Evolutionary conservation across 768 basidiomycete genomes (phyloP).

Genomic region (Russula ochroleuca): DNA sequence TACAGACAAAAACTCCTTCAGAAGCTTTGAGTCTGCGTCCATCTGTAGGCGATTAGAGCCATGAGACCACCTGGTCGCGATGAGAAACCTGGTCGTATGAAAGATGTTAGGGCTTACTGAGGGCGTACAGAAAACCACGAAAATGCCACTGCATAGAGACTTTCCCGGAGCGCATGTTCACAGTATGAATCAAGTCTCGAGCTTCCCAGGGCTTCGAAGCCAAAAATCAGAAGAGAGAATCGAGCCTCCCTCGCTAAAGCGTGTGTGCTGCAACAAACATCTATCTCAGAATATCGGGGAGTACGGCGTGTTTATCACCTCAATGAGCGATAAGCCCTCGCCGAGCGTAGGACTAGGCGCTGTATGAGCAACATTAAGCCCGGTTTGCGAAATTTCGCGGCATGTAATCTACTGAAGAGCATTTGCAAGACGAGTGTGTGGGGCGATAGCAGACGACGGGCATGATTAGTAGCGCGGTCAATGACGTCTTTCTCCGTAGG

Average conservation of each 20-base stretch:
- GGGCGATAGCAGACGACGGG: constrained; percentile 72
- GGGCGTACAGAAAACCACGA: constrained; percentile 93
- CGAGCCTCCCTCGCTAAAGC: constrained; percentile 85
- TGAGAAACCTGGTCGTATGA: neutral
- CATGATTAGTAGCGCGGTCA: constrained; percentile 63
- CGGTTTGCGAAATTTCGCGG: constrained; percentile 82
- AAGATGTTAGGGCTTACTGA: constrained; percentile 53
- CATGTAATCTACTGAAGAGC: constrained; percentile 87
- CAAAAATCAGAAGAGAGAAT: constrained; percentile 88
- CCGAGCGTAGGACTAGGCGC: constrained; percentile 78
- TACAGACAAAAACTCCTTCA: constrained; percentile 78
- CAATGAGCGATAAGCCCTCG: constrained; percentile 60
- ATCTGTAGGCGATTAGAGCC: constrained; percentile 92
- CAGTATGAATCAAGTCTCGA: constrained; percentile 80
- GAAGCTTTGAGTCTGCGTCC: constrained; percentile 79
- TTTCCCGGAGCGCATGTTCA: constrained; percentile 69
- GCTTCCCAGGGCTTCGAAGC: constrained; percentile 86
- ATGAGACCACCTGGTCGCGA: constrained; percentile 75
- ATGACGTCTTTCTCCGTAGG: constrained; percentile 86
- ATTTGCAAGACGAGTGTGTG: constrained; percentile 84
- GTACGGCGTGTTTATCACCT: constrained; percentile 49
- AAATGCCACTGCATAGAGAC: constrained; percentile 75
- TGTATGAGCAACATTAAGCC: constrained; percentile 84
- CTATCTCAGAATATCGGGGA: neutral
- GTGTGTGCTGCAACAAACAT: constrained; percentile 61